Conservation (phyloP, 164 flowering plant species). For the Berberis vulgaris region DNA sequence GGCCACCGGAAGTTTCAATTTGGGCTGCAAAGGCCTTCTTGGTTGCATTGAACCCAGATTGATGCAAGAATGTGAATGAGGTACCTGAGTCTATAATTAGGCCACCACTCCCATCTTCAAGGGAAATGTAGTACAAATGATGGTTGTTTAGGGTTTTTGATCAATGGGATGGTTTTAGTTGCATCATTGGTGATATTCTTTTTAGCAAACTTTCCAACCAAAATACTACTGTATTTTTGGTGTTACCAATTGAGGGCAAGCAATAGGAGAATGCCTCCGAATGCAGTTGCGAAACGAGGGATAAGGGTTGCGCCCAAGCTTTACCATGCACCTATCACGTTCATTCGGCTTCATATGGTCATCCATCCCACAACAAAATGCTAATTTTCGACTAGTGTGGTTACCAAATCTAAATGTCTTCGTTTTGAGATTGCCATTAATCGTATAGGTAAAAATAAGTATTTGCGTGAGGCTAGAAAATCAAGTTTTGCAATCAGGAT, state of each 20-base stretch:
- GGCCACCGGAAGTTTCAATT: slow-evolving; percentile 34
- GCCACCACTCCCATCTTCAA: slow-evolving; percentile 82
- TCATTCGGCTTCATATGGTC: slow-evolving; percentile 62
- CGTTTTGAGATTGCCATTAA: slow-evolving; percentile 52
- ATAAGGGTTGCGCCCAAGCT: slow-evolving; percentile 78
- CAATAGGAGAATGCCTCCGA: slow-evolving; percentile 75
- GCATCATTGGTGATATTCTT: slow-evolving; percentile 3
- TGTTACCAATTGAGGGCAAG: slow-evolving; percentile 50
- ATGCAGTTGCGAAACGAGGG: slow-evolving; percentile 67
- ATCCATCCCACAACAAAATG: slow-evolving; percentile 74
- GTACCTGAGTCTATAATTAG: slow-evolving; percentile 90
- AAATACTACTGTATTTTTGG: slow-evolving; percentile 35
- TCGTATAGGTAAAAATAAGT: slow-evolving; percentile 24
- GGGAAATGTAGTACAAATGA: slow-evolving; percentile 58
- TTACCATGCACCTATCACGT: slow-evolving; percentile 67
- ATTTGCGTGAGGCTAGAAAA: no score
- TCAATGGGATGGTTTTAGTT: slow-evolving; percentile 39
- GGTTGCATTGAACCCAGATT: slow-evolving; percentile 32
- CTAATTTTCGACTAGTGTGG: slow-evolving; percentile 33
- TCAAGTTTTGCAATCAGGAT: no score
- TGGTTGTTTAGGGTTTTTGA: slow-evolving; percentile 50
- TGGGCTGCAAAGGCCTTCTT: slow-evolving; percentile 53
- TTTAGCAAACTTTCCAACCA: slow-evolving; percentile 55
- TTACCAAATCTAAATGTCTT: slow-evolving; percentile 66
- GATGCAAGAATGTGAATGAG: slow-evolving; percentile 60